Base-by-base conservation (phyloP, 805 yeast genomes). In the Teunomyces atbi region DNA sequence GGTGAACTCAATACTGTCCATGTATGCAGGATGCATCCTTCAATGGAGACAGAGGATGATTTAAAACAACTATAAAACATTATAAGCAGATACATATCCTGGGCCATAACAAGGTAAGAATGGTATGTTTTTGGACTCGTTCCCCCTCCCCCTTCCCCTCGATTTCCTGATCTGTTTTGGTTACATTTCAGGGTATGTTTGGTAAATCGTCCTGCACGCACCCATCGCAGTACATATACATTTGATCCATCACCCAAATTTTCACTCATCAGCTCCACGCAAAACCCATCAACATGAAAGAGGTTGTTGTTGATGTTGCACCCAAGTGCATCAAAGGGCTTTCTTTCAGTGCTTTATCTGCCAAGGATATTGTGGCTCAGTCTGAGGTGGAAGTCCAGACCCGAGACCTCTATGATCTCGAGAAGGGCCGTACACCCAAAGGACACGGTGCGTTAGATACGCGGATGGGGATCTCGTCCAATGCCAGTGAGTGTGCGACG, bases 381-480 rank as follows among this genome's bases (percentile, higher is more conserved):
- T 86, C 96, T 2, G 97, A 91, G 61, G 96, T 91, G 20, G 98
- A 94, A 63, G 88, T 94, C 49, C 79, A 86, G 34, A 89, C 96
- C 13, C 79, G 97, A 56, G 97, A 92, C 64, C 76, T 94, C 46
- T 94, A 89, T 64, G 97, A 94, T 66, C 73, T 94, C 49, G 96
- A 90, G 55, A 82, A 85, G 56, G 96, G 96, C 5, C 76, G 98
- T 55, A 73, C 78, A n/a, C 90, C 96, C 5, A 89, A 84, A 52
- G 72, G 65, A 13, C 77, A 81, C 53, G 99, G 99, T 51, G 97
- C 99, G 2, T 73, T 94, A 34, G 99, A 94, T 65, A 78, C 89
- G 18, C 76, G 79, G 44, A 90, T 95, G 99, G 99, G 99, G 62
- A 89, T 89, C 3, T 88, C 96, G 5, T 82, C 94, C 44, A 90